Base-by-base conservation (phyloP, 768 basidiomycete genomes). In the Tubosaeta sp. region DNA sequence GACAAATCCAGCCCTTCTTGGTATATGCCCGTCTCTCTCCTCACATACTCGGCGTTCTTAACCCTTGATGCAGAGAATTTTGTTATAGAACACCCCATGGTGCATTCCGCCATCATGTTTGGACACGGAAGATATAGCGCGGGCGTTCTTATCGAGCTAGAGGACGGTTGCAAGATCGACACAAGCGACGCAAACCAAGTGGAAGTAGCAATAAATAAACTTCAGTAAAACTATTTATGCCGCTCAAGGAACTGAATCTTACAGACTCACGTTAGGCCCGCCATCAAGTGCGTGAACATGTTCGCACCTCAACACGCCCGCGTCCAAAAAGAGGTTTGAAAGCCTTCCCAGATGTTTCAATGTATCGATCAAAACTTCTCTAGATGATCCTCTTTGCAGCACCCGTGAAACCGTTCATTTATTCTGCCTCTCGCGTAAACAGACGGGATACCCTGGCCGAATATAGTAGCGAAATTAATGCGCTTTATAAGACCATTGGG, bases 41-140 rank as follows among this genome's bases (percentile, higher is more conserved):
- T n/a, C 19, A 44, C 39, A 22, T 17, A 34, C n/a, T 10, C 14
- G 14, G 12, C 10, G 2, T 13, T 34, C 51, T 60, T 12, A 48
- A 2, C 17, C 12, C 31, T 50, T 27, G 10, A 29, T 19, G 3
- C 33, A 61, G 62, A 64, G 25, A 51, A 51, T 31, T 56, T 56
- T 33, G 31, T 59, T 13, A 46, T 35, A 19, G 59, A 39, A 44
- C 52, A 64, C 32, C 50, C 38, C 17, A 39, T 39, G 17, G 38
- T 54, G 1, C 53, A 52, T 43, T 50, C 53, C 11, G 59, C 63
- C 27, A 49, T 59, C 53, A 53, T 64, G 56, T 61, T 61, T 51
- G 62, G 62, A 22, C 55, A 56, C 13, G 62, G 50, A 47, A 55
- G 62, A 51, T 61, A 58, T 27, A 54, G 53, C 26, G 50, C 55